Conservation (phyloP, 129 eudicot species). For the Tanacetum coccineum region DNA sequence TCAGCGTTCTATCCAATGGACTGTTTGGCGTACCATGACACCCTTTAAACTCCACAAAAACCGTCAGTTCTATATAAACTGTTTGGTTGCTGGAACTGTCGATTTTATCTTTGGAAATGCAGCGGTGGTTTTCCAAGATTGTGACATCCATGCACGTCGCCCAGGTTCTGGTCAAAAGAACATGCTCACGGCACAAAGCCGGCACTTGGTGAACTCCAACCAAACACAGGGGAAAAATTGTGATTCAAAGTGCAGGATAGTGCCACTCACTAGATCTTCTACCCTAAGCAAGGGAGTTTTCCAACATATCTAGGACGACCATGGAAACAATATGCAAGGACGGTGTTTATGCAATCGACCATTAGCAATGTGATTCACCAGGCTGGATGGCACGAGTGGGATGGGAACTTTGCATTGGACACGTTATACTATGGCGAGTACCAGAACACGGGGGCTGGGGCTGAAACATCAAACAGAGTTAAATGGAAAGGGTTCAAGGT, state of each 20-base stretch:
- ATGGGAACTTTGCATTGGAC: slow-evolving; percentile 50
- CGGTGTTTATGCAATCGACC: slow-evolving; percentile 65
- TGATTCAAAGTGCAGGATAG: slow-evolving; percentile 73
- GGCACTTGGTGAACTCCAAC: slow-evolving; percentile 74
- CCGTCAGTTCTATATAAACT: slow-evolving; percentile 72
- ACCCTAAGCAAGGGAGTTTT: slow-evolving; percentile 45
- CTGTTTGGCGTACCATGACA: slow-evolving; percentile 81
- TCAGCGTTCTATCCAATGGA: slow-evolving; percentile 84
- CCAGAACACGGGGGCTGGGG: slow-evolving; percentile 70
- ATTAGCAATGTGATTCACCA: slow-evolving; percentile 57
- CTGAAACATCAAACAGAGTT: slow-evolving; percentile 53
- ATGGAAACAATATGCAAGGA: slow-evolving; percentile 74
- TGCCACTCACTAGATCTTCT: slow-evolving; percentile 61
- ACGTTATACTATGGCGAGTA: slow-evolving; percentile 72
- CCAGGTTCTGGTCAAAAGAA: slow-evolving; percentile 58
- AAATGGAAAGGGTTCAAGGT: slow-evolving; percentile 72
- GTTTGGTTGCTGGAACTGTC: slow-evolving; percentile 66
- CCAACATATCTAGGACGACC: slow-evolving; percentile 82
- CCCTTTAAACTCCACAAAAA: slow-evolving; percentile 80
- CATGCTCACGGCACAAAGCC: slow-evolving; percentile 86
- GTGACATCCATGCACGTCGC: slow-evolving; percentile 82
- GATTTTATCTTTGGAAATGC: slow-evolving; percentile 90
- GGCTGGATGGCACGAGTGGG: slow-evolving; percentile 83
- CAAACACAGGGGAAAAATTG: slow-evolving; percentile 91
- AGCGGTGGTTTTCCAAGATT: slow-evolving; percentile 67